These are phyloP conservation scores for Calonectria pseudoreteaudii DNA, from an alignment of 2,329 filamentous ascomycete genomes.

Conservation along the genomic window DNA sequence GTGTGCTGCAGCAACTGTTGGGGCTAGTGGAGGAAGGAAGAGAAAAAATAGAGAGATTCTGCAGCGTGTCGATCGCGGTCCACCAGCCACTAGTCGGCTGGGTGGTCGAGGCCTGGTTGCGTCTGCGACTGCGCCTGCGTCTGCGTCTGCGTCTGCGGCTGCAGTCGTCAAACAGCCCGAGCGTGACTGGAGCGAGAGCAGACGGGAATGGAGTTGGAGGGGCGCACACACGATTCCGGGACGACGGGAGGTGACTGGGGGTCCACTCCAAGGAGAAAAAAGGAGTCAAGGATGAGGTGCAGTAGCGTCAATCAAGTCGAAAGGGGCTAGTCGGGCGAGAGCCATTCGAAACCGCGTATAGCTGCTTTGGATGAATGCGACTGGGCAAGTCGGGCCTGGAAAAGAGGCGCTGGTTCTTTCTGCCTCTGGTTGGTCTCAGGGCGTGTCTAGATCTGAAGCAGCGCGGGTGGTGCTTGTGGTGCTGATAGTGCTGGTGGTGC, in stretches of 20 bases:
- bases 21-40: not conserved
- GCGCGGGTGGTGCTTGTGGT: not conserved
- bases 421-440: conserved; percentile 6
- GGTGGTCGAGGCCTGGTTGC: not conserved
- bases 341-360: not conserved
- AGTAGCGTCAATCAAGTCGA: conserved; percentile 25
- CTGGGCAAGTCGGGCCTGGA: not conserved
- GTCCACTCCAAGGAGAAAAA: conserved; percentile 24
- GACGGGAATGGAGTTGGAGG: not conserved
- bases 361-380: conserved; percentile 4
- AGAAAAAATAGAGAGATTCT: not conserved
- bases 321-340: conserved; percentile 1
- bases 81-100: conserved; percentile 1
- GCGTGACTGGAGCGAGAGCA: conserved; percentile 13
- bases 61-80: conserved; percentile 18
- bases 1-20: not conserved
- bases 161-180: conserved; percentile 12
- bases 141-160: conserved; percentile 8
- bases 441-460: conserved; percentile 14
- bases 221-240: conserved; percentile 26
- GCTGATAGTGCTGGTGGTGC: not conserved
- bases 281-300: conserved; percentile 38
- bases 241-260: conserved; percentile 17
- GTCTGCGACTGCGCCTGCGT: not conserved
- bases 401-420: not conserved